Conservation (phyloP, 2,329 filamentous ascomycete species). For the Alternaria gansuensis region DNA sequence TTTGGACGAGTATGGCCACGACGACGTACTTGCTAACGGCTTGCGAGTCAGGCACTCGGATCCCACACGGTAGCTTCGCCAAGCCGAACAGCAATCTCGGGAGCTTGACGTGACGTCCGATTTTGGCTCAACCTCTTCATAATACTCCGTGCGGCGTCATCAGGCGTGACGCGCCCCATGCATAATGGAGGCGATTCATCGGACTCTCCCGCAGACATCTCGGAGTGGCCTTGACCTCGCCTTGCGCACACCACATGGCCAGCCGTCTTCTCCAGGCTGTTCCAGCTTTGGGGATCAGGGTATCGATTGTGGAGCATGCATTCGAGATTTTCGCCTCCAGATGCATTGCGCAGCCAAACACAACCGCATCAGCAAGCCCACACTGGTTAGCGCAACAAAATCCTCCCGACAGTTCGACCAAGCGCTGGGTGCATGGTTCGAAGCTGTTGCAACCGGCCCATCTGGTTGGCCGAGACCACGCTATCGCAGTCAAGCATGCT, state of each 20-base stretch:
- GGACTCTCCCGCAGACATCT: neutral
- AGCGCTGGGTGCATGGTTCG: constrained; percentile 13
- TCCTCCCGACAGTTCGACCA: constrained; percentile 40
- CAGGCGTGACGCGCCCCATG: constrained; percentile 4
- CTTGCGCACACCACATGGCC: constrained; percentile 8
- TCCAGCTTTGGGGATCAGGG: neutral
- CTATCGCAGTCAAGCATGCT: constrained; percentile 32
- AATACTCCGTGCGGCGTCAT: neutral
- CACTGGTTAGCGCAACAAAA: constrained; percentile 20
- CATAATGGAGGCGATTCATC: neutral
- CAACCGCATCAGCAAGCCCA: constrained; percentile 3
- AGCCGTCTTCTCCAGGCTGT: constrained; percentile 1
- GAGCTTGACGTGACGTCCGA: constrained; percentile 10
- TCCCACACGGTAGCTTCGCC: constrained; percentile 3
- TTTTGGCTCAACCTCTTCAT: neutral
- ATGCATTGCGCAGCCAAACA: constrained; percentile 9
- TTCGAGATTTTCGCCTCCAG: constrained; percentile 14
- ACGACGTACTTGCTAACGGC: neutral
- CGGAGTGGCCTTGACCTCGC: constrained; percentile 4
- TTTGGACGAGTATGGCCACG: neutral
- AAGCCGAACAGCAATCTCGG: constrained; percentile 4
- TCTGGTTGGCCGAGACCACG: constrained; percentile 27
- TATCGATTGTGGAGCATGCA: constrained; percentile 12
- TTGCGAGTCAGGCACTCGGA: constrained; percentile 15
- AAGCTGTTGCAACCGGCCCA: constrained; percentile 15